These are phyloP conservation scores for Fusarium sp. DNA, from an alignment of 2,329 filamentous ascomycete species.

Conservation along the genomic window DNA sequence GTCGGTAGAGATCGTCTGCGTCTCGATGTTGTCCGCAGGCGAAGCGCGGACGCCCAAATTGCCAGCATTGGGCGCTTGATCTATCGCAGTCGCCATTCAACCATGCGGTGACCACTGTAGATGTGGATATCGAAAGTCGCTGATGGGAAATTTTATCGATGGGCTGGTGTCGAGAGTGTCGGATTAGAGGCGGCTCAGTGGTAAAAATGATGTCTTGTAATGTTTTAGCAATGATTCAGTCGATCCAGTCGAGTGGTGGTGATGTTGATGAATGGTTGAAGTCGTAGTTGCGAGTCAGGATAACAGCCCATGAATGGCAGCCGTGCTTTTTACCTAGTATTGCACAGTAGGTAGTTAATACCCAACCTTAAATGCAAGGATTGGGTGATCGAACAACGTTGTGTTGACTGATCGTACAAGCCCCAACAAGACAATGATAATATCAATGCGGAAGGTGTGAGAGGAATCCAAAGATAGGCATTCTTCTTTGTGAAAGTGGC, in stretches of 20 bases:
- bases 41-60: constrained; percentile 38
- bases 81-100: constrained; percentile 53
- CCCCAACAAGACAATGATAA: background rate
- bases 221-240: constrained; percentile 8
- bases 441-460: background rate
- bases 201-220: background rate
- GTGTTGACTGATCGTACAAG: constrained; percentile 4
- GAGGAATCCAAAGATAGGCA: background rate
- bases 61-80: constrained; percentile 43
- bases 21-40: constrained; percentile 34
- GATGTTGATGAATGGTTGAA: constrained; percentile 26
- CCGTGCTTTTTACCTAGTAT: constrained; percentile 16
- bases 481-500: constrained; percentile 22
- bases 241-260: constrained; percentile 8
- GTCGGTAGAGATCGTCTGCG: constrained; percentile 35
- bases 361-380: constrained; percentile 7
- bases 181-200: background rate
- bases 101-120: constrained; percentile 42
- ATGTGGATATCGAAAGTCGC: constrained; percentile 1
- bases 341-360: constrained; percentile 12
- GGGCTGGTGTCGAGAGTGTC: background rate
- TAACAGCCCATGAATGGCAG: constrained; percentile 23
- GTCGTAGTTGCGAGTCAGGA: constrained; percentile 24
- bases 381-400: background rate
- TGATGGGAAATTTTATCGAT: constrained; percentile 3